Percentiles rank a stretch among this genome's conserved stretches.
These are phyloP conservation scores for Ascochyta rabiei DNA, from an alignment of 2,329 filamentous ascomycete species.

Conservation along the genomic window DNA sequence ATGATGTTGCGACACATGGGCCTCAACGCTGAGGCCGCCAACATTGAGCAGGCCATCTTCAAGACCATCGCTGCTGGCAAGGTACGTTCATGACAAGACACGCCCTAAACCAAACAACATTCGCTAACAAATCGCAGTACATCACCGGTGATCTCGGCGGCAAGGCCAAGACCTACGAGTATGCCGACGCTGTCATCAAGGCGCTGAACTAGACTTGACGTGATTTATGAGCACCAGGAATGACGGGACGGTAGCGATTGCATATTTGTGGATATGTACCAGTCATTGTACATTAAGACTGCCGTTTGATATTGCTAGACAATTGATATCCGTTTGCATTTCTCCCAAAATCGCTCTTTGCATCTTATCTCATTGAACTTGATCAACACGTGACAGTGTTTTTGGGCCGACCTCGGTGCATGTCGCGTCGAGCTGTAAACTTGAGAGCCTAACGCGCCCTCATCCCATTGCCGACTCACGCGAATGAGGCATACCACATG, in stretches of 20 bases:
- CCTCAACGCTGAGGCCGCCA: constrained; percentile 78
- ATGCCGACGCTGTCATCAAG: constrained; percentile 87
- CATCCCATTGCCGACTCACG: background rate
- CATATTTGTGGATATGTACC: constrained; percentile 48
- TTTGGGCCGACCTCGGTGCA: constrained; percentile 11
- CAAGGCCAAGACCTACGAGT: constrained; percentile 94
- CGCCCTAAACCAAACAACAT: background rate
- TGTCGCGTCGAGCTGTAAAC: constrained; percentile 15
- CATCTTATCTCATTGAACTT: constrained; percentile 23
- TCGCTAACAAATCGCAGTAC: constrained; percentile 52
- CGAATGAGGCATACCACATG: background rate
- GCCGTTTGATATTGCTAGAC: constrained; percentile 34
- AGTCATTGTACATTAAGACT: constrained; percentile 46
- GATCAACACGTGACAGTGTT: constrained; percentile 17
- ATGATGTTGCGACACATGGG: constrained; percentile 99
- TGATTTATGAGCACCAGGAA: constrained; percentile 35
- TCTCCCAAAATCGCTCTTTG: constrained; percentile 9
- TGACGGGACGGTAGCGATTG: constrained; percentile 39
- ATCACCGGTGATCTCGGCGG: constrained; percentile 96
- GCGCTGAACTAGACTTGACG: constrained; percentile 53
- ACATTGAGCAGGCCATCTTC: constrained; percentile 95
- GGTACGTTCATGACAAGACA: constrained; percentile 52
- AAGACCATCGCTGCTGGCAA: constrained; percentile 95
- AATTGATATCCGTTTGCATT: constrained; percentile 18
- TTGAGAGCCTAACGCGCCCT: background rate